Evolutionary conservation across 2,329 filamentous ascomycete species (phyloP).

Genomic region (Pseudogymnoascus sp.): DNA sequence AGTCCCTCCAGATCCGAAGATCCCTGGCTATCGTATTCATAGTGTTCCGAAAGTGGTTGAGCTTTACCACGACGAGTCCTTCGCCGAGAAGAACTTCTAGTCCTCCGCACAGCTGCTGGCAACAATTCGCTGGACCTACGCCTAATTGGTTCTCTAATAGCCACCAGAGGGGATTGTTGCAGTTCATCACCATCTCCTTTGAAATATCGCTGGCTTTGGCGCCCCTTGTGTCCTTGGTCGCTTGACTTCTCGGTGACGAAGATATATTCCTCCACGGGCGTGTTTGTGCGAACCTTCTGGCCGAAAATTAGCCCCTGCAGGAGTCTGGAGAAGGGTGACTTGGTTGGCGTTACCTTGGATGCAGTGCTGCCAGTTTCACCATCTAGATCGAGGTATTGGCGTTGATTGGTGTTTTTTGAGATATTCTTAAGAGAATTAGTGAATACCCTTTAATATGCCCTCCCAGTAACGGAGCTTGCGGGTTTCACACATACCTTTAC

Average conservation of each 20-base stretch:
- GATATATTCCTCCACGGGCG: not conserved
- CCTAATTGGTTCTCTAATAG: not conserved
- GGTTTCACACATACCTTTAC: not conserved
- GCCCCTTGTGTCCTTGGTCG: not conserved
- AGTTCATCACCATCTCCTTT: not conserved
- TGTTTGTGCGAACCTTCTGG: not conserved
- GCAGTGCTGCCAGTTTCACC: not conserved
- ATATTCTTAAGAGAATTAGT: not conserved
- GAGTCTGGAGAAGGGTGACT: not conserved
- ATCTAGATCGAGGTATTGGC: not conserved
- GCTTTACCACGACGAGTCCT: not conserved
- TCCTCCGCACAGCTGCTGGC: not conserved
- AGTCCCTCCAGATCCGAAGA: not conserved
- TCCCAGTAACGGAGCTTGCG: not conserved
- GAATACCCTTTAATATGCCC: not conserved
- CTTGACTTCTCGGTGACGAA: not conserved
- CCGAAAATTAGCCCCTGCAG: not conserved
- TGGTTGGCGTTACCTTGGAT: not conserved
- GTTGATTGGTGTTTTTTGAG: not conserved
- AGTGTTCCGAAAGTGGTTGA: not conserved
- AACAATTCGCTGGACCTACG: not conserved
- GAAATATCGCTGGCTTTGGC: not conserved
- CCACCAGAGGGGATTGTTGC: not conserved
- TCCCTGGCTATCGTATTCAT: not conserved
- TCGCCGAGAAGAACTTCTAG: not conserved